Conservation (phyloP, 805 yeast genomes). For the Cephaloascus fragrans region DNA sequence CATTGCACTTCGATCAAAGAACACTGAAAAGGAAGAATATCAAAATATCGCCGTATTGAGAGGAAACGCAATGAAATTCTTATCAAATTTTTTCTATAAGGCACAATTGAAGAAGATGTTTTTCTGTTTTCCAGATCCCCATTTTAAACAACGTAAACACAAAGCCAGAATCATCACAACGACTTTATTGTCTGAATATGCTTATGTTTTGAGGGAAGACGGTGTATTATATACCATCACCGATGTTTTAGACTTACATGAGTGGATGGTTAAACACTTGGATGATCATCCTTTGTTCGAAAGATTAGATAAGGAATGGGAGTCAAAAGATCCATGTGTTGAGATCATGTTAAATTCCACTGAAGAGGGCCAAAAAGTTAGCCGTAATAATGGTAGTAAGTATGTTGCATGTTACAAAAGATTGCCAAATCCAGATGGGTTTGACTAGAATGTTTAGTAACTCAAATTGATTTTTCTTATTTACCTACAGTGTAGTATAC, state of each 20-base stretch:
- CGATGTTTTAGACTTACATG: conserved; percentile 86
- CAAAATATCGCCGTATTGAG: conserved; percentile 85
- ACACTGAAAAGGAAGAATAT: conserved; percentile 30
- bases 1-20: conserved; percentile 68
- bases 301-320: conserved; percentile 74
- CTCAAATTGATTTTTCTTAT: too few species aligned
- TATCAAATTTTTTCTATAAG: conserved; percentile 85
- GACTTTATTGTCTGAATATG: conserved; percentile 85
- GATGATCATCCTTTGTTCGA: conserved; percentile 88
- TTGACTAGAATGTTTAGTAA: conserved; percentile 6
- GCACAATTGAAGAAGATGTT: conserved; percentile 84
- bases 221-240: conserved; percentile 93
- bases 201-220: conserved; percentile 76
- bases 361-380: conserved; percentile 96
- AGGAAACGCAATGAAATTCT: conserved; percentile 95
- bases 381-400: conserved; percentile 80
- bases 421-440: conserved; percentile 45
- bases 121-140: conserved; percentile 99
- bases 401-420: conserved; percentile 83
- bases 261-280: conserved; percentile 93
- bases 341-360: conserved; percentile 84
- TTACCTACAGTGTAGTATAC: background rate
- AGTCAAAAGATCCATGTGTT: conserved; percentile 71
- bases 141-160: conserved; percentile 93
- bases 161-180: conserved; percentile 93